phyloP scores from a whole-genome alignment of 2,329 filamentous ascomycete genomes.

The Trichoderma pleuroti region DNA sequence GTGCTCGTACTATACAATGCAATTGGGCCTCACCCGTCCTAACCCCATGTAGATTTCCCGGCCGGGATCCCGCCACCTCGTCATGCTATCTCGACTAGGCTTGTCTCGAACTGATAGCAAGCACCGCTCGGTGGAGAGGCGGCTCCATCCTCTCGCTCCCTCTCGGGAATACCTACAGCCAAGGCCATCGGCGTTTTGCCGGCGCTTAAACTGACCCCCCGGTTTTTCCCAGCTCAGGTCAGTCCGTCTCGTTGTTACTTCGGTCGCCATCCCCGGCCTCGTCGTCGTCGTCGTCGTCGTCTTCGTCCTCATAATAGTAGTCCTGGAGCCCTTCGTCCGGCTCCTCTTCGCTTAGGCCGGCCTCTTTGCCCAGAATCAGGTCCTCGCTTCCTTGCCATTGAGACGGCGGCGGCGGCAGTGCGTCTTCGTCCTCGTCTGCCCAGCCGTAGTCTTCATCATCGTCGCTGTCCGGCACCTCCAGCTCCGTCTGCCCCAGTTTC shows the following conservation, averaged over 20 bases:
- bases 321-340: conserved; percentile 34
- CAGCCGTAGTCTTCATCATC: conserved; percentile 71
- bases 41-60: conserved; percentile 5
- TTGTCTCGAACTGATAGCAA: neutral
- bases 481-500: conserved; percentile 57
- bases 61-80: conserved; percentile 10
- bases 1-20: neutral
- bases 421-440: conserved; percentile 63
- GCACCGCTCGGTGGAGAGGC: conserved; percentile 5
- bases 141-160: conserved; percentile 6
- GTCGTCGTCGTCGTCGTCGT: conserved; percentile 20
- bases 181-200: conserved; percentile 29
- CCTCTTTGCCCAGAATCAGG: conserved; percentile 49
- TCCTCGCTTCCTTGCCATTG: conserved; percentile 68
- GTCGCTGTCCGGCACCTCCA: conserved; percentile 60
- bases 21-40: neutral
- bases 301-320: conserved; percentile 21
- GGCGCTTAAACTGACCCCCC: conserved; percentile 26
- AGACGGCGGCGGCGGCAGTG: conserved; percentile 57
- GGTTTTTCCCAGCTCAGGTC: conserved; percentile 8
- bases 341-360: conserved; percentile 40
- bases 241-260: conserved; percentile 23
- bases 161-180: neutral
- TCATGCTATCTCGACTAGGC: neutral
- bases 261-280: conserved; percentile 24